Conservation (phyloP, 1,284 basidiomycete species). For the Fomitopsis schrenkii region DNA sequence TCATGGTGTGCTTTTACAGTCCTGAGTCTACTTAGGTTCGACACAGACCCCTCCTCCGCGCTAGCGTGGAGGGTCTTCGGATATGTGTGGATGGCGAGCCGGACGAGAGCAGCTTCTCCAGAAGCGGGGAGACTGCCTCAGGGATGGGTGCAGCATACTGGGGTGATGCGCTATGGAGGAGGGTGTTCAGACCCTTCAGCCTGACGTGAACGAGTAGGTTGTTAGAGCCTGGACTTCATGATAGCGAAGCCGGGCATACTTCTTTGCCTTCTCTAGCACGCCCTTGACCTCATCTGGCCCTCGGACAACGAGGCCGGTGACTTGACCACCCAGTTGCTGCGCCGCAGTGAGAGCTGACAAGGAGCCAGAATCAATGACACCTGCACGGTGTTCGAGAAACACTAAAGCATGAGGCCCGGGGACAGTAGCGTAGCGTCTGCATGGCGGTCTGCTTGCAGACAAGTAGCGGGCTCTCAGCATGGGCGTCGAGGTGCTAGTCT, state of each 20-base stretch:
- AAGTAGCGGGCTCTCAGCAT: constrained; percentile 35
- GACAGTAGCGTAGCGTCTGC: constrained; percentile 53
- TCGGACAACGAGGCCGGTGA: constrained; percentile 85
- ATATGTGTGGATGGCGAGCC: constrained; percentile 78
- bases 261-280: constrained; percentile 77
- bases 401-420: constrained; percentile 72
- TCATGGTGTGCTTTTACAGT: too few relatives aligned
- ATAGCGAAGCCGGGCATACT: constrained; percentile 46
- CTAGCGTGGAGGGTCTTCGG: too few relatives aligned
- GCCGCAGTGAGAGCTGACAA: constrained; percentile 91
- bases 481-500: not conserved
- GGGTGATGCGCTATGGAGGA: constrained; percentile 39
- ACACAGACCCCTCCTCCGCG: too few relatives aligned
- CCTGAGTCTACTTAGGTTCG: too few relatives aligned
- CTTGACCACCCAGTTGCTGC: constrained; percentile 77
- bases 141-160: constrained; percentile 46
- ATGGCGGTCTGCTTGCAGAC: constrained; percentile 22
- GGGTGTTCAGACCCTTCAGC: constrained; percentile 40
- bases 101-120: constrained; percentile 36
- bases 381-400: constrained; percentile 85
- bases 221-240: not conserved
- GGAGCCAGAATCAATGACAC: constrained; percentile 78
- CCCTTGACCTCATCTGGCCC: constrained; percentile 65
- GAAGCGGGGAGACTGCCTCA: constrained; percentile 39
- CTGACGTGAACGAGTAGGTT: too few relatives aligned